Base-by-base conservation (phyloP, 345 rosid genomes). In the Stellera chamaejasme region DNA sequence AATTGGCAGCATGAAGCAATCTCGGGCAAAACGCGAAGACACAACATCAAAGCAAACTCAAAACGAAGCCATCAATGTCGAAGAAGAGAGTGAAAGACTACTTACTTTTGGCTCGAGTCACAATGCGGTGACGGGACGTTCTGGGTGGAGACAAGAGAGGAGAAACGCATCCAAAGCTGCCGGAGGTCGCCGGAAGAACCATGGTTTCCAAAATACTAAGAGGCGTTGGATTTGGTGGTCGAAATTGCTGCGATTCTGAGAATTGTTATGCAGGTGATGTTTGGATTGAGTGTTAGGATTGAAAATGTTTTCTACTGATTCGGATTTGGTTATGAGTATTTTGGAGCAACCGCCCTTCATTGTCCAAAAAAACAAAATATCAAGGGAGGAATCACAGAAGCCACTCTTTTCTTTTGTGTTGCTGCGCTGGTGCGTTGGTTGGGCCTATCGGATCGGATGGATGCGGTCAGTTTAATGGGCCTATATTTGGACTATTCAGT, bases 171-270 rank as follows among this genome's bases (percentile, higher is more conserved):
- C 75, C 74, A 32, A 72, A 63, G 68, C 67, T 65, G 54, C 77
- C 61, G 56, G 82, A 77, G 46, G 65, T 67, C 3, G 90, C 70
- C 77, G 77, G 83, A 54, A 70, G 71, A 68, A 74, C 62, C 83
- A 77, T 79, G 39, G 72, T 36, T 26, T 44, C 42, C 12, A 36
- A 39, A 50, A 46, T 13, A 53, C 60, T 63, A 4, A 54, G 42
- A 19, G 27, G 43, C 45, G 6, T 12, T 57, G 14, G 61, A 15
- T 19, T 52, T 12, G 54, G 44, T 58, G 48, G 14, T 27, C 32
- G 11, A 43, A 46, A 11, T 26, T 48, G 14, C 19, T 8, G 26
- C 11, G 43, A 3, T 11, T 15, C 32, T 10, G 47, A 32, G 39
- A 32, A 10, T 25, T 10, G 32, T 19, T 19, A 19, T 19, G 23